Evolutionary conservation across 306 rosid species (phyloP).

Genomic region (Inga leiocalycina): DNA sequence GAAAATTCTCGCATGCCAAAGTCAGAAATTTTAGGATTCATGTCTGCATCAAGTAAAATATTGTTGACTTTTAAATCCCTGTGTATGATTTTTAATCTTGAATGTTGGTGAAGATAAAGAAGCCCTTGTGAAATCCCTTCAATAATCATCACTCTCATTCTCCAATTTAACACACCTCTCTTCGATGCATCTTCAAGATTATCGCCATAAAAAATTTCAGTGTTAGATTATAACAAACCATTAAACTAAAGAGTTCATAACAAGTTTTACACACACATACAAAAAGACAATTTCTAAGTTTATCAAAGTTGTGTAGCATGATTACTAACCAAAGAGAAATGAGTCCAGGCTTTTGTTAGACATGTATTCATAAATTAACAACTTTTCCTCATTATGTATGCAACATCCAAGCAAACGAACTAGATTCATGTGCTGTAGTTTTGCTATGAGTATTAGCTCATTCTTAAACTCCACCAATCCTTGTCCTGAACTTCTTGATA

Average conservation of each 20-base stretch:
- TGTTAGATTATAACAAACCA: not conserved
- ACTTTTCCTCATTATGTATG: not conserved
- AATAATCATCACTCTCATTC: not conserved
- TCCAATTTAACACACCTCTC: not conserved
- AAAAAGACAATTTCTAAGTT: too few species aligned
- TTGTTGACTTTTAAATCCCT: too few species aligned
- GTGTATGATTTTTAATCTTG: constrained; percentile 14
- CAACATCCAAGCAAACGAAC: constrained; percentile 20
- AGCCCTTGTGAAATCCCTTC: constrained; percentile 31
- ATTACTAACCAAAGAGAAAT: not conserved
- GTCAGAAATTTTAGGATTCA: too few species aligned
- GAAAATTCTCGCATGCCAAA: too few species aligned
- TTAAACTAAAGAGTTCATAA: fast-evolving
- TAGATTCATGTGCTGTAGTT: constrained; percentile 34
- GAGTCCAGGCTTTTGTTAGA: not conserved
- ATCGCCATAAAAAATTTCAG: not conserved
- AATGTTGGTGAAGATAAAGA: constrained; percentile 20
- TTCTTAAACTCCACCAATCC: constrained; percentile 33
- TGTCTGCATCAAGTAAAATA: too few species aligned
- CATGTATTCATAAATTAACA: not conserved
- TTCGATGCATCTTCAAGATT: not conserved
- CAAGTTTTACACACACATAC: not conserved
- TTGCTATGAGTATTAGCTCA: constrained; percentile 25
- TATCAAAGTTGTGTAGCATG: not conserved
- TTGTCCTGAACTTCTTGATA: constrained; percentile 25